Evolutionary conservation across 306 rosid genomes (phyloP).

Genomic region (Dicorynia guianensis): DNA sequence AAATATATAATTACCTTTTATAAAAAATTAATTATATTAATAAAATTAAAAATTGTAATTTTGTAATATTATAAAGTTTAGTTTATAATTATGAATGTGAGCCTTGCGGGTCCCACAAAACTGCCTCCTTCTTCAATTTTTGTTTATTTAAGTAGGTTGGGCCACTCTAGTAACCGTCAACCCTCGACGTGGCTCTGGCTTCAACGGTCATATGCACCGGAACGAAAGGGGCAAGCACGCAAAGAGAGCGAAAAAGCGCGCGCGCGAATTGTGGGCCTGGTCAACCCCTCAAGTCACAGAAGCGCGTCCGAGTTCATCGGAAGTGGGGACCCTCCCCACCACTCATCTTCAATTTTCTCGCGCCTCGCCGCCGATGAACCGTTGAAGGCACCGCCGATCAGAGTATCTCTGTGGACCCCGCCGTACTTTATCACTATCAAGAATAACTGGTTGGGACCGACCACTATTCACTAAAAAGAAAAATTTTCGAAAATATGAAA

Average conservation of each 20-base stretch:
- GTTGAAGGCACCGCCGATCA: background rate
- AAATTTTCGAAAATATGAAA: background rate
- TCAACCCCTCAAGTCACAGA: conserved; percentile 47
- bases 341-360: conserved; percentile 2
- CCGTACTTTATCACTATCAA: background rate
- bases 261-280: conserved; percentile 51
- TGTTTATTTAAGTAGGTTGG: too few species aligned
- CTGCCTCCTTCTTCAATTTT: too few species aligned
- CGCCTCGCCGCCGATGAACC: conserved; percentile 29
- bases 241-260: background rate
- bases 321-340: conserved; percentile 54
- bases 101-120: too few species aligned
- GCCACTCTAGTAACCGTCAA: background rate
- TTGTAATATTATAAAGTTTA: too few species aligned
- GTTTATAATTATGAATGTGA: too few species aligned
- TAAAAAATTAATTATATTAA: too few species aligned
- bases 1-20: too few species aligned
- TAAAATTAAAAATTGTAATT: too few species aligned
- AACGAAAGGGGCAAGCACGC: conserved; percentile 36
- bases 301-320: conserved; percentile 65
- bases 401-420: background rate
- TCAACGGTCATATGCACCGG: too few species aligned
- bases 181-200: background rate
- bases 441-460: conserved; percentile 14
- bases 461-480: background rate